Conservation (phyloP, 2,329 filamentous ascomycete species). For the Fusarium anthophilum region DNA sequence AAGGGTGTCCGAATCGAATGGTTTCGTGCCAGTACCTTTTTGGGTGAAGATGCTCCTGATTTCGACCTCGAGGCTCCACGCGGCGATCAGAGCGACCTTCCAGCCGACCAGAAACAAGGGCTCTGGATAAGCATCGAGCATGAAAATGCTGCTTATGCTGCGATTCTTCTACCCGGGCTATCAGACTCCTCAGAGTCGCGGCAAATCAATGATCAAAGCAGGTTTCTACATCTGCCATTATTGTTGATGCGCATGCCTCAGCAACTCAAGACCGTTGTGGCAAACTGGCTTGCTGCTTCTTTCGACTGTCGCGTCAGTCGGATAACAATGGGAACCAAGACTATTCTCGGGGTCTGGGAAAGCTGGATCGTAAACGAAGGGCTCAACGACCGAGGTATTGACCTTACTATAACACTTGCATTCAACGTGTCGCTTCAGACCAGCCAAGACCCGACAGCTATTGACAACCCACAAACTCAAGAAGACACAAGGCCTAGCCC, state of each 20-base stretch:
- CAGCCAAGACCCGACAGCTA: background rate
- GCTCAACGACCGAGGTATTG: slow-evolving; percentile 49
- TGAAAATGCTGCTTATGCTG: slow-evolving; percentile 62
- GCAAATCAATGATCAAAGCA: slow-evolving; percentile 13
- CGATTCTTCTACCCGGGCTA: slow-evolving; percentile 58
- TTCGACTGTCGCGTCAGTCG: slow-evolving; percentile 67
- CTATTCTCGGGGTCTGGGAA: slow-evolving; percentile 61
- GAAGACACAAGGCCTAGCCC: slow-evolving; percentile 24
- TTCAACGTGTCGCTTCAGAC: slow-evolving; percentile 55
- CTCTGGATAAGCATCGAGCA: slow-evolving; percentile 62
- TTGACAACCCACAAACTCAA: slow-evolving; percentile 28
- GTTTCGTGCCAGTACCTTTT: slow-evolving; percentile 49
- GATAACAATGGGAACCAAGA: slow-evolving; percentile 60
- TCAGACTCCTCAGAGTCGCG: slow-evolving; percentile 2
- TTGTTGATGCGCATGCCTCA: slow-evolving; percentile 66
- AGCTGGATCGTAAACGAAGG: slow-evolving; percentile 57
- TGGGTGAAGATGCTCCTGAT: slow-evolving; percentile 44
- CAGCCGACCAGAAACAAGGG: slow-evolving; percentile 42
- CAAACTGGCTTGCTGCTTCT: slow-evolving; percentile 61
- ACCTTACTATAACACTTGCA: slow-evolving; percentile 61
- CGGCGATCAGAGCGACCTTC: slow-evolving; percentile 26
- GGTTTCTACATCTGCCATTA: slow-evolving; percentile 61
- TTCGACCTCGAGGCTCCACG: slow-evolving; percentile 15
- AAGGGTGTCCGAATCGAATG: slow-evolving; percentile 59
- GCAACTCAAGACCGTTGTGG: slow-evolving; percentile 58